Evolutionary conservation across 2,329 filamentous ascomycete genomes (phyloP).

Genomic region (Fusarium denticulatum): DNA sequence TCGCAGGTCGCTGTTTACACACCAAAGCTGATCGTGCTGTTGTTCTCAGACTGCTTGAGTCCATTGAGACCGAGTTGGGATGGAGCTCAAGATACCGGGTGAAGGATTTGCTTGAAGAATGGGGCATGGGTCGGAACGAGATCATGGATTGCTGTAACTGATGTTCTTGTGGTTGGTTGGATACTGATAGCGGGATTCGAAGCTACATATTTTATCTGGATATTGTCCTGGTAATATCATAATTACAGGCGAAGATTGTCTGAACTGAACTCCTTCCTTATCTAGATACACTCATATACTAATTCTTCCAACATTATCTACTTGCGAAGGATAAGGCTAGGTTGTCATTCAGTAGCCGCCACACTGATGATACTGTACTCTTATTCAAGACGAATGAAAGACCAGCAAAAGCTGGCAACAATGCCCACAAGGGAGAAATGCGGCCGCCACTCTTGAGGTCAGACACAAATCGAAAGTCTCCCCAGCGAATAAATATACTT

Average conservation of each 20-base stretch:
- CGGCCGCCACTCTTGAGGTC: background rate
- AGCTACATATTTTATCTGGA: fast-evolving
- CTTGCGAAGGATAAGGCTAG: background rate
- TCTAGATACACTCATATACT: no score
- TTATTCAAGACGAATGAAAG: background rate
- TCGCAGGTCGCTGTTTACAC: background rate
- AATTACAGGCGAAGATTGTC: no score
- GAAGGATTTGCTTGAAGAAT: background rate
- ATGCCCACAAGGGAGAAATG: background rate
- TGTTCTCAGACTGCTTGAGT: background rate
- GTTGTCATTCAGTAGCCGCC: background rate
- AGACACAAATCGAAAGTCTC: background rate
- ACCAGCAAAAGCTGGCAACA: background rate
- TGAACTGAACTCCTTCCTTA: no score
- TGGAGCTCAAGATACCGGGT: background rate
- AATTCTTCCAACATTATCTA: background rate
- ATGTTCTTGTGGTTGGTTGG: background rate
- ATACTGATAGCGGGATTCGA: background rate
- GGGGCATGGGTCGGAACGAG: background rate
- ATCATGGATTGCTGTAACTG: background rate
- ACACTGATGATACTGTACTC: fast-evolving
- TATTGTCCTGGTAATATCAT: background rate
- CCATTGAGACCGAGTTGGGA: background rate
- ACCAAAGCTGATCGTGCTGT: background rate
- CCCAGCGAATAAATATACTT: background rate